Conservation (phyloP, 2,329 filamentous ascomycete species). For the Penicillium brevicompactum region DNA sequence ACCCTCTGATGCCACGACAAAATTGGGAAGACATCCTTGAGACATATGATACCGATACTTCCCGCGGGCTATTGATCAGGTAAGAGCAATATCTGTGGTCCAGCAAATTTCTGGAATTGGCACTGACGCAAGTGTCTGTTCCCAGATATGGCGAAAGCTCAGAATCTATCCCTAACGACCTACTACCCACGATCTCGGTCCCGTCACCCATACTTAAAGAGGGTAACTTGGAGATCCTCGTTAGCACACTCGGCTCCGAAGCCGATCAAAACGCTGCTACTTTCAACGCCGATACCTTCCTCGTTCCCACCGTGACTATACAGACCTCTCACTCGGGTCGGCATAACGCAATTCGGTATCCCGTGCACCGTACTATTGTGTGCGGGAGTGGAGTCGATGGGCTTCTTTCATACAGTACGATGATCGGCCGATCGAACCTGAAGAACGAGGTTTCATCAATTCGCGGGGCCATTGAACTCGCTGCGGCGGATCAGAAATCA, state of each 20-base stretch:
- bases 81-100: slow-evolving; percentile 33
- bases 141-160: slow-evolving; percentile 57
- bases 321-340: slow-evolving; percentile 65
- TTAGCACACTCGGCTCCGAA: slow-evolving; percentile 55
- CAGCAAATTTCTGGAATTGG: too few species aligned
- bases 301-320: slow-evolving; percentile 76
- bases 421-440: slow-evolving; percentile 34
- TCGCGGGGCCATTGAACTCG: slow-evolving; percentile 42
- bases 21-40: slow-evolving; percentile 69
- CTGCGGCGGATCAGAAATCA: slow-evolving; percentile 47
- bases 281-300: slow-evolving; percentile 61
- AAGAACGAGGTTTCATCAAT: slow-evolving; percentile 35
- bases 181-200: slow-evolving; percentile 58
- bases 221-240: slow-evolving; percentile 63
- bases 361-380: slow-evolving; percentile 79
- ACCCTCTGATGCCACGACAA: slow-evolving; percentile 65
- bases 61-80: slow-evolving; percentile 65
- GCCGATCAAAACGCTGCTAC: slow-evolving; percentile 52
- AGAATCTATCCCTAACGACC: slow-evolving; percentile 50
- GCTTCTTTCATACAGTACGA: slow-evolving; percentile 47
- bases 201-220: slow-evolving; percentile 59
- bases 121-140: neutral
- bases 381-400: slow-evolving; percentile 73
- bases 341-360: slow-evolving; percentile 70
- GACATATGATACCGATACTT: slow-evolving; percentile 47